Evolutionary conservation across 1,284 basidiomycete species (phyloP), one percentile per base, ranked within the genome.

Genomic region (Melampsora occidentalis): DNA sequence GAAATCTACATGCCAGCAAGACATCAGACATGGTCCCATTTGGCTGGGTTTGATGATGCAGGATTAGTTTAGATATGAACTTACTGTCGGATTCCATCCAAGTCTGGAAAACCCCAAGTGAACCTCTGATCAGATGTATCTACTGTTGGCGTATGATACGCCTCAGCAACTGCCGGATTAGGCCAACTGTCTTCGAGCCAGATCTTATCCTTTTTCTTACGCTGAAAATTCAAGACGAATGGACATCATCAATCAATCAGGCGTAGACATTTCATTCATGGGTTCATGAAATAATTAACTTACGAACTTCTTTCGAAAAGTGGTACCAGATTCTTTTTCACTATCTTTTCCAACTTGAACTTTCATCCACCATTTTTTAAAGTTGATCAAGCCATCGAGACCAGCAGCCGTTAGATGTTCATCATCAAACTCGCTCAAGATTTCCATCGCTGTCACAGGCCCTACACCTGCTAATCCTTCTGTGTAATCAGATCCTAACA

Each of bases 401-500:
- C 93, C 93, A 1, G 91, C 20, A 14, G 16, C 53, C 53, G 53
- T 59, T 25, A 22, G 2, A 22, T 59, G 22, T 18, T 28, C 53
- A 59, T 59, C 53, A 59, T 59, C 48, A 59, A 97, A 97, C 83
- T 97, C 94, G 78, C 89, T 90, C 81, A 97, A 84, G 33, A 97
- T 85, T 82, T 99, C 97, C 89, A 98, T 95, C 0, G 94, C 97
- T 9, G 95, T 89, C 0, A 99, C 97, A 0, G 95, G 96, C 0
- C 97, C 97, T 1, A 98, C 90, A 1, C 96, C 95, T 0, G 90
- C 87, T n/a, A 99, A 83, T 5, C 97, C 97, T n/a, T 97, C 91
- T 2, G 93, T 92, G 83, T 99, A 99, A 84, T 99, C 97, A 80
- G 93, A 96, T 49, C 97, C 97, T 3, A 99, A 87, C 25, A 99